Evolutionary conservation across 345 rosid genomes (phyloP), one percentile per base, ranked within the genome.

Genomic region (Zanthoxylum bungeanum): DNA sequence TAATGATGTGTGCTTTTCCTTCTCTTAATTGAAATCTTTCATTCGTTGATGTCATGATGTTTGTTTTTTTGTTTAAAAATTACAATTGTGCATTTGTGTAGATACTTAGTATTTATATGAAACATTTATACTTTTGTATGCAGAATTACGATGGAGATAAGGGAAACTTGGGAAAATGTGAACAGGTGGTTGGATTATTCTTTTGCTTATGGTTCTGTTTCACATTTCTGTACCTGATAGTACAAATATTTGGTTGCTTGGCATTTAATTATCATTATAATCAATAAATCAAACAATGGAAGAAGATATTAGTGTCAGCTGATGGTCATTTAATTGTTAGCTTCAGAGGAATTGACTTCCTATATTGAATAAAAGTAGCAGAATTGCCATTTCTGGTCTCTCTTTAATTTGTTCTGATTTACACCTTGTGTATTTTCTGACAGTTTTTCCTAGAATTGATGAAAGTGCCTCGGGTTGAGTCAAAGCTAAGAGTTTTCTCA

Each of bases 121-220:
- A 57, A 16, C 8, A 58, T 17, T 65, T 17, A n/a, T 34, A 36
- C 33, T 22, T 51, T 10, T 40, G 12, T 69, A 44, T 61, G 55
- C 86, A 89, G 97, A 85, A 83, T 52, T 88, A 84, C 74, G 83
- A 74, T 31, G 91, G n/a, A n/a, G n/a, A n/a, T n/a, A n/a, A n/a
- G n/a, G n/a, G n/a, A n/a, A 86, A 80, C 69, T 80, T 91, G 85
- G 97, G 97, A 67, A 87, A 85, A 74, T 91, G 97, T 79, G 95
- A 91, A 73, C 89, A 89, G 85, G 97, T 88, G 31, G 34, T 85
- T 82, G 51, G 9, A 28, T 31, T 72, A 49, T 46, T 63, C n/a
- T 11, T 52, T 57, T 70, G 51, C 57, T 25, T 44, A 49, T 60
- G 66, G n/a, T 77, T 73, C 51, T 28, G 47, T 63, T 55, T 36